Conservation (phyloP, 768 basidiomycete genomes). For the Panaeolus cyanescens region DNA sequence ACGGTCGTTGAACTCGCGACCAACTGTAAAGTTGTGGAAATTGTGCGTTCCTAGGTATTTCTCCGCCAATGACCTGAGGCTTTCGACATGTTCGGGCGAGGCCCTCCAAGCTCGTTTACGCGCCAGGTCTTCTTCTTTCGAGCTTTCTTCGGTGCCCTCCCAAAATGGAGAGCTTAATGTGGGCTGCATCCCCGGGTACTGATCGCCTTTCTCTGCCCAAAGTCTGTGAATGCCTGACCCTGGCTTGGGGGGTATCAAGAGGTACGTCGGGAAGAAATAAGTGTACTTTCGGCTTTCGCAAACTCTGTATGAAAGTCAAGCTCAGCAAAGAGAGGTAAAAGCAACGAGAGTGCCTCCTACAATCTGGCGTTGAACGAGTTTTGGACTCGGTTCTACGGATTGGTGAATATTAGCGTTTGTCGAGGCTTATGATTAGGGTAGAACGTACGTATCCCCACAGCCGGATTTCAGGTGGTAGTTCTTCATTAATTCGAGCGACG, state of each 20-base stretch:
- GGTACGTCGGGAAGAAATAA: conserved; percentile 93
- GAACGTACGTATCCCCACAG: conserved; percentile 84
- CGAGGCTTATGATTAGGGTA: background rate
- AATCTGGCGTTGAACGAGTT: conserved; percentile 82
- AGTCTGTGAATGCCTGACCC: conserved; percentile 58
- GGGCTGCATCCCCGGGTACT: conserved; percentile 23
- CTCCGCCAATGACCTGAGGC: conserved; percentile 55
- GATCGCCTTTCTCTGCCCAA: conserved; percentile 35
- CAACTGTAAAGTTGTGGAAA: conserved; percentile 97
- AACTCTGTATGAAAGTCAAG: conserved; percentile 43
- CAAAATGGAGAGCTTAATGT: conserved; percentile 62
- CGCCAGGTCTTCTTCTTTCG: conserved; percentile 57
- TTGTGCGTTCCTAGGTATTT: conserved; percentile 91
- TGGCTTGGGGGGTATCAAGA: conserved; percentile 88
- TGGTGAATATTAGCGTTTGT: background rate
- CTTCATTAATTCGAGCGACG: conserved; percentile 74
- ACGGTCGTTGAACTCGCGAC: conserved; percentile 79
- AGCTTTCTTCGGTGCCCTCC: conserved; percentile 42
- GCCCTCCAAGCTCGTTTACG: conserved; percentile 77
- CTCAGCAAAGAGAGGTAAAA: conserved; percentile 3
- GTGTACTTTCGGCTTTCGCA: conserved; percentile 98
- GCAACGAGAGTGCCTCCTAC: conserved; percentile 37
- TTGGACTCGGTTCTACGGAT: conserved; percentile 63
- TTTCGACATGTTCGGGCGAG: conserved; percentile 48
- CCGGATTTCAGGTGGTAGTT: conserved; percentile 89